phyloP scores from a whole-genome alignment of 345 rosid genomes.

The Eutrema japonicum region DNA sequence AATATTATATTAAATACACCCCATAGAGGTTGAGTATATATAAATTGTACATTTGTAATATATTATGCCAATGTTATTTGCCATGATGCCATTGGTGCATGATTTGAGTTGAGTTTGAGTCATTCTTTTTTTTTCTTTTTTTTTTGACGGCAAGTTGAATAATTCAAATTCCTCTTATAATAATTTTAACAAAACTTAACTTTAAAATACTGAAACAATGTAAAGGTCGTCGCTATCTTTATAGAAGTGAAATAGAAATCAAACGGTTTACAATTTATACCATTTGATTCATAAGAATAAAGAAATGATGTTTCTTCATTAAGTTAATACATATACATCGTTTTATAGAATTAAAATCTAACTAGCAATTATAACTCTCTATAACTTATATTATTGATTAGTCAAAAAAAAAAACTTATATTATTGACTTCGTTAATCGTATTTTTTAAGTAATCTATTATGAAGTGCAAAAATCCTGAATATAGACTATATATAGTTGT shows the following conservation, averaged over 20 bases:
- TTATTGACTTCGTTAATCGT: no score
- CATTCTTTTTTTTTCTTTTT: conserved; percentile 19
- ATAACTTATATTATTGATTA: background rate
- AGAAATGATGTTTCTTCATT: background rate
- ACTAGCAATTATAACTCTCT: background rate
- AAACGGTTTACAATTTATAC: no score
- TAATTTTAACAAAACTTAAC: no score
- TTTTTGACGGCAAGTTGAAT: conserved; percentile 7
- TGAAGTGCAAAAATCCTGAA: no score
- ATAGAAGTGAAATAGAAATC: no score
- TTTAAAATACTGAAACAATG: no score
- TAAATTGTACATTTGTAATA: background rate
- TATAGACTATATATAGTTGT: no score
- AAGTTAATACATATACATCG: background rate
- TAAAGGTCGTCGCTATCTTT: no score
- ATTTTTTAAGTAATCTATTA: no score
- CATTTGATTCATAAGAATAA: background rate
- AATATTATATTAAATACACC: no score
- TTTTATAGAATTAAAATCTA: background rate
- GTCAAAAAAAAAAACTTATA: no score
- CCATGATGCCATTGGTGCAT: background rate
- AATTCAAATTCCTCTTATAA: background rate
- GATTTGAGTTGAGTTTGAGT: background rate
- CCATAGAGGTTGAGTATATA: background rate
- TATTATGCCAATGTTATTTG: background rate